Base-by-base conservation (phyloP, 768 basidiomycete genomes). In the Auricularia heimuer region DNA sequence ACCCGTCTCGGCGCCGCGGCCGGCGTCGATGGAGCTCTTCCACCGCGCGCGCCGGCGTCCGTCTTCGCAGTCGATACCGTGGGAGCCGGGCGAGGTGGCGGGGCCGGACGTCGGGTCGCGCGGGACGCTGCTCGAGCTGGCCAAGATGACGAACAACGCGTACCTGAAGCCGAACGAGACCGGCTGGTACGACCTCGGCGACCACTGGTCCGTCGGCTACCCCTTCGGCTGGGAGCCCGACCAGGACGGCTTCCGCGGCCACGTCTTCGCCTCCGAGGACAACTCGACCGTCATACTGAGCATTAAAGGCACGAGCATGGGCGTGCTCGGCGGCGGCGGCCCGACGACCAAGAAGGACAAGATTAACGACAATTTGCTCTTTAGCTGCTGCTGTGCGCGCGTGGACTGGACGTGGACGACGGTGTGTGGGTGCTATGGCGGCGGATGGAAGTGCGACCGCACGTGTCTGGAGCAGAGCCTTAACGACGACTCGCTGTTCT, bases 331-430 rank as follows among this genome's bases (percentile, higher is more conserved):
- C 70, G 85, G 84, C 18, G 88, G 90, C 2, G 93, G 94, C 3
- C 87, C 90, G 12, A 97, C 95, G 8, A 81, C 84, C 47, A 82
- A 80, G 71, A 97, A 90, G 75, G 96, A 98, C 78, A 96, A 94
- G 76, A 75, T 88, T 65, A 98, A 98, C 75, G 95, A 98, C 70
- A 98, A 96, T 71, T 77, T 95, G n/a, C 77, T 98, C 39, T 96
- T 96, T 77, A 89, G 92, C 3, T 98, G 96, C 75, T 98, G 96
- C 74, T 98, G 96, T 71, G 95, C 94, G 2, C 82, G 90, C 6
- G 91, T 98, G n/a, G 92, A 90, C 39, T 91, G 93, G 63, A 92
- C 92, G 0, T 98, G 96, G 96, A 85, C 83, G 21, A 82, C 96
- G 0, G 96, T 97, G 0, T 98, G 96, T 73, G 88, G 84, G 61